These are phyloP conservation scores for Fusarium neocosmosporiellum DNA, from an alignment of 2,329 filamentous ascomycete species.

Conservation along the genomic window DNA sequence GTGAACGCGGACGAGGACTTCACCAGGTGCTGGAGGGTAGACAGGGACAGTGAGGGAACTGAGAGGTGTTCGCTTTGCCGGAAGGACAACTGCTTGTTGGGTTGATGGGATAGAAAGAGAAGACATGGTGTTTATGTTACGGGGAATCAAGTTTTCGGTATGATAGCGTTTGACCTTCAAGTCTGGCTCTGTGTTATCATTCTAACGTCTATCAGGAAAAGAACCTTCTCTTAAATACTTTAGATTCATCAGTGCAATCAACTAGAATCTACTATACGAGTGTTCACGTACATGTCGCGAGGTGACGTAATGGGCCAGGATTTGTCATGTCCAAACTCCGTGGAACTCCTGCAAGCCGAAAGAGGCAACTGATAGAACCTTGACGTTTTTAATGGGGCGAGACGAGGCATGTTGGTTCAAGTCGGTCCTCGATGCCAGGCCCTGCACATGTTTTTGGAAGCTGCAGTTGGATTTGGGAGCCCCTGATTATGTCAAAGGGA, in stretches of 20 bases:
- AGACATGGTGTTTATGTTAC: constrained; percentile 29
- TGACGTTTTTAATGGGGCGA: not conserved
- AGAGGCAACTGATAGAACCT: not conserved
- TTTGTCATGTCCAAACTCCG: not conserved
- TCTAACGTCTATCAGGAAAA: not conserved
- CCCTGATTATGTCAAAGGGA: not conserved
- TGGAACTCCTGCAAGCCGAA: not conserved
- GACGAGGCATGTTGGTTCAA: not conserved
- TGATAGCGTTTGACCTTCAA: not conserved
- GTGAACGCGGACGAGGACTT: constrained; percentile 65
- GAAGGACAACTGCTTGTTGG: constrained; percentile 71
- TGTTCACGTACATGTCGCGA: not conserved
- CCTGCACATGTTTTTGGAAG: not conserved
- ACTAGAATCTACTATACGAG: not conserved
- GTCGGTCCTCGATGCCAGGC: not conserved
- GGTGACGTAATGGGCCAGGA: not conserved
- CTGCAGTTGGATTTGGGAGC: not conserved
- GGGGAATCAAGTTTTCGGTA: not conserved
- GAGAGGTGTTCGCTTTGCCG: constrained; percentile 62
- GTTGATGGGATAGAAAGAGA: constrained; percentile 63
- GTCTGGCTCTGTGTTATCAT: not conserved
- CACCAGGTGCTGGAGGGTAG: constrained; percentile 51
- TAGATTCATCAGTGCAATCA: not conserved
- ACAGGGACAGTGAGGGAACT: constrained; percentile 62
- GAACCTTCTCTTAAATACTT: not conserved